A percentile compares a stretch with the other conserved stretches of the same genome.
phyloP scores from a whole-genome alignment of 2,329 filamentous ascomycete species.

The Penicillium aurantiogriseum region DNA sequence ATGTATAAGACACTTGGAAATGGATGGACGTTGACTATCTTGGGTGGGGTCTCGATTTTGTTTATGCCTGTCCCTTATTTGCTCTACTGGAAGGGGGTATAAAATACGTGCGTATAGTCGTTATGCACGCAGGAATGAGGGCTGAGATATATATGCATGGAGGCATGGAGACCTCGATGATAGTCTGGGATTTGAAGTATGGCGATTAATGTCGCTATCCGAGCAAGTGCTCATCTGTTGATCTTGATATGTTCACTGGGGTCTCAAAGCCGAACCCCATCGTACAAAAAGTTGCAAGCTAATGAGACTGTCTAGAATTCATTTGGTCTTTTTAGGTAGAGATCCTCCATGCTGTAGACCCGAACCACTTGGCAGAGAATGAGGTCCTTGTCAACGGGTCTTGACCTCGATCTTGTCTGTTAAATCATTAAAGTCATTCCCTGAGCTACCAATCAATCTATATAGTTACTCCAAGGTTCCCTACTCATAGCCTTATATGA shows the following conservation, averaged over 20 bases:
- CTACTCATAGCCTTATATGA: no score
- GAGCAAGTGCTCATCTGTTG: not conserved
- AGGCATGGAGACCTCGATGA: not conserved
- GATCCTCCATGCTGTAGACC: no score
- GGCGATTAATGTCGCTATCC: not conserved
- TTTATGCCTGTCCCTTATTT: constrained; percentile 47
- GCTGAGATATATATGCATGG: not conserved
- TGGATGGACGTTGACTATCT: constrained; percentile 42
- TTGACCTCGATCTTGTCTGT: no score
- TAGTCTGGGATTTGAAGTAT: not conserved
- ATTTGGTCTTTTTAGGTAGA: no score
- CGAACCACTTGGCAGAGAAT: no score
- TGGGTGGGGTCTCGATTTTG: constrained; percentile 36
- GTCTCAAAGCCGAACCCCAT: no score
- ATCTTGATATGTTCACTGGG: not conserved
- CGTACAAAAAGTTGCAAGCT: no score
- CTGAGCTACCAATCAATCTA: no score
- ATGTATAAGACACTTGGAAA: constrained; percentile 43
- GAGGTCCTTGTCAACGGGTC: no score
- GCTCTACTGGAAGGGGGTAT: constrained; percentile 34
- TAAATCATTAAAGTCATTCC: no score
- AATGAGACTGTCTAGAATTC: no score
- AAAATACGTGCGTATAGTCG: constrained; percentile 17
- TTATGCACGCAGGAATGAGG: constrained; percentile 6
- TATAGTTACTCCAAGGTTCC: no score